Percentiles rank a stretch among this genome's conserved stretches.
Evolutionary conservation across 2,329 filamentous ascomycete species (phyloP).

Genomic region (Berkeleyomyces rouxiae): DNA sequence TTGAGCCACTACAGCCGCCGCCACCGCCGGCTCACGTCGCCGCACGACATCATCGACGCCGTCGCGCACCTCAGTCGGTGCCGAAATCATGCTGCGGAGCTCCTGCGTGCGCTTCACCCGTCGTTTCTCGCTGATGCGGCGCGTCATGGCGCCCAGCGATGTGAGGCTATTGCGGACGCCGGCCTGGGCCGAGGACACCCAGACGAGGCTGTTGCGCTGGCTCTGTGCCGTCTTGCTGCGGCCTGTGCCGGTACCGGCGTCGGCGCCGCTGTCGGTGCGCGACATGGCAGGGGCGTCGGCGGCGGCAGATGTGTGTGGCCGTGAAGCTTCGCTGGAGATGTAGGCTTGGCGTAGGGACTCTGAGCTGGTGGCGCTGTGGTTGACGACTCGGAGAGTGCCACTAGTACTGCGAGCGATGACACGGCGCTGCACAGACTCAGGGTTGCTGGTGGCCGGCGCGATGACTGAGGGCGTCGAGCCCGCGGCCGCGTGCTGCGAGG

Average conservation of each 20-base stretch:
- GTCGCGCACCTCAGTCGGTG: slow-evolving; percentile 39
- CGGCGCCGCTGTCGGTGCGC: background rate
- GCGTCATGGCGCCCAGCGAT: slow-evolving; percentile 31
- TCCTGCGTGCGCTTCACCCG: slow-evolving; percentile 42
- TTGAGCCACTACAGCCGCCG: background rate
- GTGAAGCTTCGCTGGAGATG: slow-evolving; percentile 14
- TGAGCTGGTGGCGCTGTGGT: slow-evolving; percentile 33
- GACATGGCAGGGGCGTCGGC: background rate
- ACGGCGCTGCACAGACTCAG: slow-evolving; percentile 31
- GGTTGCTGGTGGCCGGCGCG: slow-evolving; percentile 21
- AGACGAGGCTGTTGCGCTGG: slow-evolving; percentile 4
- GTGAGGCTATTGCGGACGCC: slow-evolving; percentile 10
- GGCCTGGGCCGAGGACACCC: slow-evolving; percentile 10
- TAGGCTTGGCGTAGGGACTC: slow-evolving; percentile 24
- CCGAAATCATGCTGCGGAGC: slow-evolving; percentile 43
- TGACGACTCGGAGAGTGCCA: slow-evolving; percentile 43
- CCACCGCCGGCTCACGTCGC: slow-evolving; percentile 18
- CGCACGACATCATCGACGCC: slow-evolving; percentile 41
- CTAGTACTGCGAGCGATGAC: slow-evolving; percentile 43
- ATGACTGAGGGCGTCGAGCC: slow-evolving; percentile 12
- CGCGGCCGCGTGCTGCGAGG: slow-evolving; percentile 27
- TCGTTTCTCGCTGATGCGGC: slow-evolving; percentile 39
- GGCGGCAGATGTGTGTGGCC: slow-evolving; percentile 21
- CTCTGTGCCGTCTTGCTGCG: slow-evolving; percentile 9
- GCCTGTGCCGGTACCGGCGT: slow-evolving; percentile 10